These are phyloP conservation scores for Mortierella sp. DNA, from an alignment of 371 early-diverging fungal species.

Conservation along the genomic window DNA sequence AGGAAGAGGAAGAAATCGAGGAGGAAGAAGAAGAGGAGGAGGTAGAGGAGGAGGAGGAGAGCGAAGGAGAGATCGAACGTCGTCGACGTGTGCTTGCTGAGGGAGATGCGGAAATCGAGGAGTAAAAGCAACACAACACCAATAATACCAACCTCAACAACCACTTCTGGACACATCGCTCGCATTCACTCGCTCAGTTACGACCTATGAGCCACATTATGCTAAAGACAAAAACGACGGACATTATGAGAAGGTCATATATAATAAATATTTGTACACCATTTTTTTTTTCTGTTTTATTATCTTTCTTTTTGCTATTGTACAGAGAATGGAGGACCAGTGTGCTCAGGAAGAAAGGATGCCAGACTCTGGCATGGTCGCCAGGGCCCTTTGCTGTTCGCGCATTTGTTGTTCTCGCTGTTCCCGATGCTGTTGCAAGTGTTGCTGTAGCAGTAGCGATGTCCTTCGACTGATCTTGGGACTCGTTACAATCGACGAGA, in stretches of 20 bases:
- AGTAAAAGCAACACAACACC: slow-evolving; percentile 12
- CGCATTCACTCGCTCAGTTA: too few relatives aligned
- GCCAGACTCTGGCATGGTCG: slow-evolving; percentile 20
- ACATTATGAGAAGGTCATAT: too few relatives aligned
- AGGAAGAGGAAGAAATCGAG: slow-evolving; percentile 17
- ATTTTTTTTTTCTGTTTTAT: background rate
- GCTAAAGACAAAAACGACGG: too few relatives aligned
- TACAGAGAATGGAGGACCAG: background rate
- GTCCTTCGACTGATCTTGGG: slow-evolving; percentile 35
- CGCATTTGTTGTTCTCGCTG: slow-evolving; percentile 32
- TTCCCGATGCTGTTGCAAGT: slow-evolving; percentile 39
- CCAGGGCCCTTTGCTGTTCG: slow-evolving; percentile 22
- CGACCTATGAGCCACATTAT: too few relatives aligned
- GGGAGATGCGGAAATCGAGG: slow-evolving; percentile 30
- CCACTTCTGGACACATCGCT: too few relatives aligned
- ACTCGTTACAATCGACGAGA: slow-evolving; percentile 1
- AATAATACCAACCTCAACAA: background rate
- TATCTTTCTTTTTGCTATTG: background rate
- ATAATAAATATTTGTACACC: too few relatives aligned
- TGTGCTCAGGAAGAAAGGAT: slow-evolving; percentile 14
- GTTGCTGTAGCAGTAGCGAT: slow-evolving; percentile 38
- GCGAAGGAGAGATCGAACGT: slow-evolving; percentile 24
- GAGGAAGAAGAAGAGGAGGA: slow-evolving; percentile 7
- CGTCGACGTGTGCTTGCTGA: slow-evolving; percentile 27
- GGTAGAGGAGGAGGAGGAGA: slow-evolving; percentile 13